These are phyloP conservation scores for Yamadazyma paraphyllophila DNA, from an alignment of 805 yeast species.

Conservation along the genomic window DNA sequence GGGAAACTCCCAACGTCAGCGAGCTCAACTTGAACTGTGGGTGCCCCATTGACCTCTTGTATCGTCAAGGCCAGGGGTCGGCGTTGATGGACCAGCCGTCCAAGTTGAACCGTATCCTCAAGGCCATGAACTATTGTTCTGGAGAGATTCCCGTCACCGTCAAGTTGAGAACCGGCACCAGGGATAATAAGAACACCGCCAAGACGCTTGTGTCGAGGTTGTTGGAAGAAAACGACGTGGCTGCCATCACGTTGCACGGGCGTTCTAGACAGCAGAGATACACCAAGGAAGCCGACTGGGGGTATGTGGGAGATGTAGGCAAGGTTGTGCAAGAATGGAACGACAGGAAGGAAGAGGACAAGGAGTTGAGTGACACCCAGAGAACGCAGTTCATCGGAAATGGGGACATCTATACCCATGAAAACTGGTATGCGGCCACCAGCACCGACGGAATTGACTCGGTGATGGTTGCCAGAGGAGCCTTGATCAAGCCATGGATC, in stretches of 20 bases:
- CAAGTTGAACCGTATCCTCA: constrained; percentile 69
- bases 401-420: constrained; percentile 85
- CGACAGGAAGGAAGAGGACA: constrained; percentile 55
- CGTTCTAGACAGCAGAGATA: constrained; percentile 95
- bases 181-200: constrained; percentile 87
- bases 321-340: constrained; percentile 58
- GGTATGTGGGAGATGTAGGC: constrained; percentile 75
- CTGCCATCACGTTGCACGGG: constrained; percentile 93
- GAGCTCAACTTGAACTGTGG: constrained; percentile 94
- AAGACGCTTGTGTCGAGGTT: constrained; percentile 67
- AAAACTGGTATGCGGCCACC: constrained; percentile 82
- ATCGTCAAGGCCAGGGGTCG: constrained; percentile 92
- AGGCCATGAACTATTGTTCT: constrained; percentile 84
- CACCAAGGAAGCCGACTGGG: constrained; percentile 91
- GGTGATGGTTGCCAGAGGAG: constrained; percentile 98
- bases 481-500: constrained; percentile 97
- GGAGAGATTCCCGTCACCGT: constrained; percentile 92
- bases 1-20: constrained; percentile 57
- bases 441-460: constrained; percentile 74
- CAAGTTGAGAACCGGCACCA: constrained; percentile 88
- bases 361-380: constrained; percentile 53
- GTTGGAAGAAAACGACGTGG: constrained; percentile 75
- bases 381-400: constrained; percentile 88
- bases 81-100: constrained; percentile 90
- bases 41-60: constrained; percentile 95